Conservation (phyloP, 2,329 filamentous ascomycete species). For the Fusarium sp. region DNA sequence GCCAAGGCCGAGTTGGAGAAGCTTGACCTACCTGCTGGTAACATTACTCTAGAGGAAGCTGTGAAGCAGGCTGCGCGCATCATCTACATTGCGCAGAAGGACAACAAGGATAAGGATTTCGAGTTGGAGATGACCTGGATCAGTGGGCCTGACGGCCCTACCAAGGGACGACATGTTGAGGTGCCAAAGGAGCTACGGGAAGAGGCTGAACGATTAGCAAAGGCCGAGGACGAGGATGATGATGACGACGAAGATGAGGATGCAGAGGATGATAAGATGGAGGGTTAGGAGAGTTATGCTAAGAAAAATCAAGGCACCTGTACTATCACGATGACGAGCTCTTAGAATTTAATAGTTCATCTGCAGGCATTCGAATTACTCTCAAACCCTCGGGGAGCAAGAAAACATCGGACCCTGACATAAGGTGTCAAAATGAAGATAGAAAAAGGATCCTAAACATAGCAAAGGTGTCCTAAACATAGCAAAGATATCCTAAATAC, state of each 20-base stretch:
- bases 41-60: slow-evolving; percentile 82
- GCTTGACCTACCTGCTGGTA: slow-evolving; percentile 82
- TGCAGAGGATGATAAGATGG: slow-evolving; percentile 81
- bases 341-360: slow-evolving; percentile 49
- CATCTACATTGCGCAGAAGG: slow-evolving; percentile 97
- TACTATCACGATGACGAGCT: slow-evolving; percentile 50
- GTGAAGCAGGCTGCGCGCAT: slow-evolving; percentile 97
- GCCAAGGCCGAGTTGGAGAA: slow-evolving; percentile 99
- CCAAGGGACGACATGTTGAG: slow-evolving; percentile 91
- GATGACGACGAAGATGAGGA: slow-evolving; percentile 72
- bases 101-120: slow-evolving; percentile 99
- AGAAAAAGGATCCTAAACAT: background rate
- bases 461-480: background rate
- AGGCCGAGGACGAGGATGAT: slow-evolving; percentile 89
- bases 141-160: slow-evolving; percentile 83
- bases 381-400: background rate
- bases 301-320: slow-evolving; percentile 41
- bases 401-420: background rate
- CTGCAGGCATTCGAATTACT: slow-evolving; percentile 32
- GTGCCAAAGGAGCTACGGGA: slow-evolving; percentile 90
- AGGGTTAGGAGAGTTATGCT: slow-evolving; percentile 67
- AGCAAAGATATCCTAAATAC: background rate
- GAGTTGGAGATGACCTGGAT: slow-evolving; percentile 99
- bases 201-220: slow-evolving; percentile 92
- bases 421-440: background rate